Base-by-base conservation (phyloP, 2,329 filamentous ascomycete genomes). In the Alternaria rosae region DNA sequence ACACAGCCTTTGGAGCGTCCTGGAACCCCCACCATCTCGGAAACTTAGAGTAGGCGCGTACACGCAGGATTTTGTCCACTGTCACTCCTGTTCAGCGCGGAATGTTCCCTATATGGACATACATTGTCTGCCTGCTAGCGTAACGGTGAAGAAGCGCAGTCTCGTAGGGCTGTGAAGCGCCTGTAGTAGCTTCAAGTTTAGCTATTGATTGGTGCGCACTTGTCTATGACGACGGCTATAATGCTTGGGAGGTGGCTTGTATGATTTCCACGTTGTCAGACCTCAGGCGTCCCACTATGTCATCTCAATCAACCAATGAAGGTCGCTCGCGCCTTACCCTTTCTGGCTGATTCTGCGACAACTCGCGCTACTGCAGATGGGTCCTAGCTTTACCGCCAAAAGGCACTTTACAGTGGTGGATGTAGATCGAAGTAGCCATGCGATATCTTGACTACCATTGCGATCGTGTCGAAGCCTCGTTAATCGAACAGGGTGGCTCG, bases 1-100 rank as follows among this genome's bases (percentile, higher is more conserved):
- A 70, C 62, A 55, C 76, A 78, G 4, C 72, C 76, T 53, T 78
- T 77, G 8, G 76, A 78, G 42, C 75, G 65, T 11, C 76, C 76
- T 12, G 72, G 61, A n/a, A 74, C 63, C 17, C 70, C 70, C 1
- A 73, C 70, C 70, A 73, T 73, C 23, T 45, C 54, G 35, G 8
- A 25, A 20, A 13, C 10, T 35, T 23, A 42, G 12, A 17, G 23
- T 35, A 35, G 42, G 44, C 45, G 47, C 21, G 41, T 47, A 32
- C 28, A 48, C 26, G 42, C 28, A 10, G 17, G 21, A 41, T 20
- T 21, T 35, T 41, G 30, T 26, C 38, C 28, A 54, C 48, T 48
- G 57, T 25, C 25, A 38, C 15, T 35, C 32, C 32, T 35, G 32
- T 32, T 45, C 57, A 61, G 68, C 68, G 68, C 69, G 65, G 21